A percentile compares a stretch with the other conserved stretches of the same genome.
These are phyloP conservation scores for Plasmodium reichenowi DNA, from an alignment of 169 alveolate genomes.

Conservation along the genomic window DNA sequence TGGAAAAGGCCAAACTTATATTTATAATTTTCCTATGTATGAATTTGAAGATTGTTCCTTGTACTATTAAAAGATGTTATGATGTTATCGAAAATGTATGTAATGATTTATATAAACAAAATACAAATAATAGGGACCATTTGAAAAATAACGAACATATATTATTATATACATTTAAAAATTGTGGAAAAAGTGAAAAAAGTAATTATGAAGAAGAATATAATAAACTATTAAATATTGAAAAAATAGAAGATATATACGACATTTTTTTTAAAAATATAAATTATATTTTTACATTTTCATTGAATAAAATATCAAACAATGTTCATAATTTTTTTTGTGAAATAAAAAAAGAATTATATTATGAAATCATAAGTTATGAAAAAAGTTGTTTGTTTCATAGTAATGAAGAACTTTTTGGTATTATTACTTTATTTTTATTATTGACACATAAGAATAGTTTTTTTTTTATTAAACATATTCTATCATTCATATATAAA, in stretches of 20 bases:
- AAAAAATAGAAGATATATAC: background rate
- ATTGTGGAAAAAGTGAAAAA: background rate
- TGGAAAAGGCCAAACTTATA: constrained; percentile 46
- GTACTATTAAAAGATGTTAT: constrained; percentile 36
- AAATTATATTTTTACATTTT: constrained; percentile 16
- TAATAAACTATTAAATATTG: background rate
- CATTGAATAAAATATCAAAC: constrained; percentile 6
- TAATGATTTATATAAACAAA: background rate
- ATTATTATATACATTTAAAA: background rate
- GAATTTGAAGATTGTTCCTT: constrained; percentile 21
- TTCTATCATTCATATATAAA: constrained; percentile 37
- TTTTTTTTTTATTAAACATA: constrained; percentile 39
- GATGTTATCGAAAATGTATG: constrained; percentile 17
- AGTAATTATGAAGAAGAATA: background rate
- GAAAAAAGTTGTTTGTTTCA: constrained; percentile 41
- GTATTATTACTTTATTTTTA: constrained; percentile 37
- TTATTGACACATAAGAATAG: constrained; percentile 23
- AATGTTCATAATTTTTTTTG: constrained; percentile 32
- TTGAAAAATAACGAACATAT: background rate
- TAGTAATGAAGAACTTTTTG: constrained; percentile 31
- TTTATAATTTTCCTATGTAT: constrained; percentile 51
- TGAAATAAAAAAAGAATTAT: constrained; percentile 49
- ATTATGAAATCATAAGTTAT: constrained; percentile 56
- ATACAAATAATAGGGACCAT: background rate
- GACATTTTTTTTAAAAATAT: constrained; percentile 20